Evolutionary conservation across 805 yeast species (phyloP).

Genomic region (Candida gorgasii): DNA sequence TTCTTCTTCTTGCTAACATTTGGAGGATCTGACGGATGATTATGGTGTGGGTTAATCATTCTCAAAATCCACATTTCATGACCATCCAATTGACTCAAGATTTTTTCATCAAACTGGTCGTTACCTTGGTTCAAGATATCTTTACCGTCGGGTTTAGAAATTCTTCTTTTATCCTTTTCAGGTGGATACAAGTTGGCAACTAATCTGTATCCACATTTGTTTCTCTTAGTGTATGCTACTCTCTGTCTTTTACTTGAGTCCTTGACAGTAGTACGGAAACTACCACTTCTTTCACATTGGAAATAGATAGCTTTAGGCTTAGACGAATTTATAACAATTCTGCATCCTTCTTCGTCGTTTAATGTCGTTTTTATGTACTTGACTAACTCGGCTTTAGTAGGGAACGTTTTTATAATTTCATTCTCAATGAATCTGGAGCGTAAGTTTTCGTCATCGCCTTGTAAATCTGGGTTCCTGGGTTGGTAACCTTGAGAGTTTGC

Average conservation of each 20-base stretch:
- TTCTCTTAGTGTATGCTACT: conserved; percentile 48
- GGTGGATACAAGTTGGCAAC: conserved; percentile 47
- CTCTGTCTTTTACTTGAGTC: conserved; percentile 46
- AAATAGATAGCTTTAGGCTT: conserved; percentile 50
- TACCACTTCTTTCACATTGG: conserved; percentile 46
- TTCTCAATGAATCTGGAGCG: conserved; percentile 29
- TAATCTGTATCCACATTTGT: conserved; percentile 47
- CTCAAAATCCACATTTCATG: conserved; percentile 48
- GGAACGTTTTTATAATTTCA: conserved; percentile 32
- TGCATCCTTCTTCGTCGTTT: conserved; percentile 38
- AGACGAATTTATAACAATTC: conserved; percentile 47
- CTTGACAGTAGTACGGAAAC: conserved; percentile 48
- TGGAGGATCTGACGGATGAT: conserved; percentile 45
- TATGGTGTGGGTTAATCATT: conserved; percentile 48
- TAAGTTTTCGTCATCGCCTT: conserved; percentile 18
- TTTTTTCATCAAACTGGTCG: conserved; percentile 28
- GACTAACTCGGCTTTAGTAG: conserved; percentile 27
- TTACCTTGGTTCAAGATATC: background rate
- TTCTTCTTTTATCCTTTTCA: conserved; percentile 42
- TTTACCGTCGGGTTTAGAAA: conserved; percentile 6
- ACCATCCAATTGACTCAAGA: conserved; percentile 13
- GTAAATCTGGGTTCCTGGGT: conserved; percentile 11
- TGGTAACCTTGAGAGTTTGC: conserved; percentile 16
- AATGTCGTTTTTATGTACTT: conserved; percentile 39
- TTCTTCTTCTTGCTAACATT: conserved; percentile 37